A percentile compares a stretch with the other conserved stretches of the same genome.
phyloP scores from a whole-genome alignment of 306 rosid species.

The Vigna radiata region DNA sequence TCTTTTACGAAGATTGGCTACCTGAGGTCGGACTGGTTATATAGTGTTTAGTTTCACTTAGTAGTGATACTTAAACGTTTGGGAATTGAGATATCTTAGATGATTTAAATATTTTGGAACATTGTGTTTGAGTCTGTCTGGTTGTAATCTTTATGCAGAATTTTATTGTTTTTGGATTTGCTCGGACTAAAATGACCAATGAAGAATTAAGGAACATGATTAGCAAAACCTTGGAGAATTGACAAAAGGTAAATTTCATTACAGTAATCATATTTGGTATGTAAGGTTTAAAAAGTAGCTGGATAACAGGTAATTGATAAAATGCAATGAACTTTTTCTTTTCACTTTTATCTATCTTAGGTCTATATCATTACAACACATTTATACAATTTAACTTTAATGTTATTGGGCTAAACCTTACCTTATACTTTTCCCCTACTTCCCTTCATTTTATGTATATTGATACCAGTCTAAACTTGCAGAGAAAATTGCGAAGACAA shows the following conservation, averaged over 20 bases:
- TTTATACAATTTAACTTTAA: constrained; percentile 17
- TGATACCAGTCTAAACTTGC: constrained; percentile 42
- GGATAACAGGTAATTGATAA: neutral
- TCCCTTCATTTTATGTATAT: constrained; percentile 26
- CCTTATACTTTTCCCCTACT: constrained; percentile 7
- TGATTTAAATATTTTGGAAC: constrained; percentile 31
- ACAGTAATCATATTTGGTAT: constrained; percentile 28
- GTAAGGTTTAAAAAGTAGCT: constrained; percentile 3
- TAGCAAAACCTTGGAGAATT: constrained; percentile 89
- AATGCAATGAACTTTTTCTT: neutral
- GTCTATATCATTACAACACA: neutral
- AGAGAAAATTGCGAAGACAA: constrained; percentile 93
- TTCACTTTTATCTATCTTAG: neutral
- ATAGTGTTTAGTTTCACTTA: constrained; percentile 18
- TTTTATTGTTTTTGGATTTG: constrained; percentile 80
- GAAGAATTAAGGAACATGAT: constrained; percentile 85
- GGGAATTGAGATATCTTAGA: neutral
- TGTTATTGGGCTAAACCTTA: constrained; percentile 18
- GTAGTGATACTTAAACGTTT: constrained; percentile 17
- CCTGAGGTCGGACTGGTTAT: constrained; percentile 66
- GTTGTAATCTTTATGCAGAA: constrained; percentile 60
- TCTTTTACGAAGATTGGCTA: constrained; percentile 85
- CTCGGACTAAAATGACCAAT: constrained; percentile 80
- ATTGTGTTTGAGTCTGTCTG: constrained; percentile 28
- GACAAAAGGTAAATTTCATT: constrained; percentile 69